Evolutionary conservation across 495 filamentous ascomycete genomes (phyloP).

Genomic region (Cenococcum geophilum): DNA sequence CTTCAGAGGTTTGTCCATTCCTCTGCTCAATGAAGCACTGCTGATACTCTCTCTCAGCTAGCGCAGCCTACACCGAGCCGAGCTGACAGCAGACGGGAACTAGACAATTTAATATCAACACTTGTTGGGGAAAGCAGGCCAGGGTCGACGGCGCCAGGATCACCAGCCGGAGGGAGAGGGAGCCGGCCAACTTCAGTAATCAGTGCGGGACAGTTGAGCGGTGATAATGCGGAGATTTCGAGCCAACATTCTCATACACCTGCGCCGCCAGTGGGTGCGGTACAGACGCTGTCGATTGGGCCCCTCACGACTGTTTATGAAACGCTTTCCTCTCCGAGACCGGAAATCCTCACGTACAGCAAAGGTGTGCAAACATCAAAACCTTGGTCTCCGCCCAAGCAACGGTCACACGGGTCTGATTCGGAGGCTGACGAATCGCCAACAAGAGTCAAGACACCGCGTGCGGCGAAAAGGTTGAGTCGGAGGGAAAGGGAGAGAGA

Average conservation of each 20-base stretch:
- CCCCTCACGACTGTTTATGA: slow-evolving; percentile 69
- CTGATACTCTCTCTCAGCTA: slow-evolving; percentile 54
- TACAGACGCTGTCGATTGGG: slow-evolving; percentile 63
- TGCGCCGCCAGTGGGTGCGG: slow-evolving; percentile 25
- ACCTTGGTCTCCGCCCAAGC: slow-evolving; percentile 37
- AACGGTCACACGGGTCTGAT: slow-evolving; percentile 43
- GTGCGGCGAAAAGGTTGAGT: slow-evolving; percentile 61
- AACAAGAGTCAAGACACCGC: slow-evolving; percentile 42
- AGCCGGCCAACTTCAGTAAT: slow-evolving; percentile 81
- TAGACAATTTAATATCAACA: slow-evolving; percentile 74
- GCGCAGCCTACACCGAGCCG: slow-evolving; percentile 62
- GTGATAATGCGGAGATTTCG: slow-evolving; percentile 43
- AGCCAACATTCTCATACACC: slow-evolving; percentile 16
- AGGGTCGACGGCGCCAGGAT: slow-evolving; percentile 56
- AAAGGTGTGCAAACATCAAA: slow-evolving; percentile 84
- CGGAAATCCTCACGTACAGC: slow-evolving; percentile 85
- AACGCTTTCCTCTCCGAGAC: slow-evolving; percentile 47
- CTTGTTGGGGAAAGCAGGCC: slow-evolving; percentile 73
- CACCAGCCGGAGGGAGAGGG: slow-evolving; percentile 55
- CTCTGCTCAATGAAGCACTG: neutral
- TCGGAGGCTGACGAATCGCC: slow-evolving; percentile 59
- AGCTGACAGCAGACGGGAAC: slow-evolving; percentile 64
- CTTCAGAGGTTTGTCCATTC: slow-evolving; percentile 24
- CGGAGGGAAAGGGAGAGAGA: slow-evolving; percentile 71
- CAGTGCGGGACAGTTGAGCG: slow-evolving; percentile 67